Conservation (phyloP, 345 rosid species). For the thale cress (Arabidopsis thaliana) region DNA sequence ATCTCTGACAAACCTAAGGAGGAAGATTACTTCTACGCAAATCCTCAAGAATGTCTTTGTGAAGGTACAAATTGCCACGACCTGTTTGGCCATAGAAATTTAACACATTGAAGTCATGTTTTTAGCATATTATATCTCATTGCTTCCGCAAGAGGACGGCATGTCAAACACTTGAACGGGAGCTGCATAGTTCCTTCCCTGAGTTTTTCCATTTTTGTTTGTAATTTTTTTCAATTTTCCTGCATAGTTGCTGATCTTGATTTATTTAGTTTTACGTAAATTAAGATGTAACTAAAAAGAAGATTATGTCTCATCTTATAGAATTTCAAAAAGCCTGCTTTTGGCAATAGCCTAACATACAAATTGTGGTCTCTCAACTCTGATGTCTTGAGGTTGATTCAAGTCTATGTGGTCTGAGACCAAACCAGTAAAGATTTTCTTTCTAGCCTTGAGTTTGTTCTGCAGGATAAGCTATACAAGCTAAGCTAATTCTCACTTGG, state of each 20-base stretch:
- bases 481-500: constrained; percentile 43
- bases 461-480: constrained; percentile 21
- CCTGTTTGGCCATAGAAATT: constrained; percentile 51
- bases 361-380: constrained; percentile 25
- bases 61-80: constrained; percentile 66
- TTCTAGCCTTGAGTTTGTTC: constrained; percentile 34
- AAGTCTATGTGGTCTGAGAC: constrained; percentile 27
- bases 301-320: constrained; percentile 40
- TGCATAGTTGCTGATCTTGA: constrained; percentile 47
- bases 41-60: constrained; percentile 94
- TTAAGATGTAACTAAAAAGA: constrained; percentile 48
- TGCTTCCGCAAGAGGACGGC: constrained; percentile 37
- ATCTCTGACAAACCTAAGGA: constrained; percentile 89
- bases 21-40: constrained; percentile 97
- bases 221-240: constrained; percentile 38
- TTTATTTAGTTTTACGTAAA: constrained; percentile 40
- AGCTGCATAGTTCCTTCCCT: constrained; percentile 33
- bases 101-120: constrained; percentile 32
- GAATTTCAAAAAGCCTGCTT: constrained; percentile 29
- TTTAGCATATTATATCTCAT: constrained; percentile 37
- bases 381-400: constrained; percentile 7
- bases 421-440: constrained; percentile 16
- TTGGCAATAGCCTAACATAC: constrained; percentile 42
- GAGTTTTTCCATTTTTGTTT: constrained; percentile 42
- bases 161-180: constrained; percentile 33